Evolutionary conservation across 495 filamentous ascomycete genomes (phyloP), one percentile per base, ranked within the genome.

Genomic region (Penicillium coprophilum): DNA sequence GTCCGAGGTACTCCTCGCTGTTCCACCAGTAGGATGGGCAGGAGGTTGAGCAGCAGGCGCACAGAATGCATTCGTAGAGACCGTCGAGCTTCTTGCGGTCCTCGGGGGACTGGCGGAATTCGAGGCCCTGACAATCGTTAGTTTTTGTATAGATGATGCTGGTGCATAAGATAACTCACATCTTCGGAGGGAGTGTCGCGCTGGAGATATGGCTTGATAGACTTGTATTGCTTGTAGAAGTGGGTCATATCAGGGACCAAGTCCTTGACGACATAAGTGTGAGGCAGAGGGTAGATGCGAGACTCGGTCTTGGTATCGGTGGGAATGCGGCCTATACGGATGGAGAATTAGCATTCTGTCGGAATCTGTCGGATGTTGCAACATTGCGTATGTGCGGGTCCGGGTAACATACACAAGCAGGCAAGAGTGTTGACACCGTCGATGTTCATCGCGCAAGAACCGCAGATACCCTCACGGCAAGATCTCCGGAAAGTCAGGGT

Each of bases 221-320:
- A 96, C 78, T 96, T 96, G 86, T 98, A 98, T 83, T 98, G 94
- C 82, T 97, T 96, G 88, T 98, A 98, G 86, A 98, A 97, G 57
- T 90, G 89, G 62, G 94, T 98, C 62, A 98, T 77, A 72, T 98
- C 94, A 46, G 94, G 93, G 12, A 98, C 93, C 58, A 98, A 83
- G 71, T 98, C 94, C 85, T 96, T 98, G 77, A 98, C 93, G 62
- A 97, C 89, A 80, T 96, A 98, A 72, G 92, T 98, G 82, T 98
- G 94, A 59, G 94, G 94, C 55, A 98, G 83, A 13, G 94, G 94
- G 78, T 98, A 98, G 81, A 98, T 94, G 81, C 96, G 94, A 65
- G 89, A 81, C 63, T 96, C 89, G 61, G 87, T 78, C 59, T 69
- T 73, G 54, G 87, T 86, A 52, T 96, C 91, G 61, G 87, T 85